These are phyloP conservation scores for Trichosporon ovoides DNA, from an alignment of 1,284 basidiomycete species.

Conservation along the genomic window DNA sequence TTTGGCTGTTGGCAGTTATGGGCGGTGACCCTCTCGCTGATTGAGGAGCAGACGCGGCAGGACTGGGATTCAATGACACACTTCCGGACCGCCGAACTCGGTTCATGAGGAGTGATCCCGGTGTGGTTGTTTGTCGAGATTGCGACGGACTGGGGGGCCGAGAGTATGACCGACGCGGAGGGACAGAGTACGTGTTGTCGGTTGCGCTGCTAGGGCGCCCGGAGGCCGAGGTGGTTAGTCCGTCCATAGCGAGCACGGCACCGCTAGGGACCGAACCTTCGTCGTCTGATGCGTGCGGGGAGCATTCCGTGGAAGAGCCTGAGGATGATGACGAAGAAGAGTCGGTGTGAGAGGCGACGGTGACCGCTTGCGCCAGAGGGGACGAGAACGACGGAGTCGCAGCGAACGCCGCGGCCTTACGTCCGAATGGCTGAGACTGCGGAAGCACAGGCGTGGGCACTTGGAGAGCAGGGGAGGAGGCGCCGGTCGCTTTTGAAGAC, in stretches of 20 bases:
- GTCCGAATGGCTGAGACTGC: conserved; percentile 27
- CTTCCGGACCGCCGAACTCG: conserved; percentile 30
- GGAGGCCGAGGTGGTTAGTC: not conserved
- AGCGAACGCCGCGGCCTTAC: conserved; percentile 39
- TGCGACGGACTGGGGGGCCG: conserved; percentile 31
- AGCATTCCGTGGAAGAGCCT: conserved; percentile 20
- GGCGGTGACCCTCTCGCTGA: conserved; percentile 22
- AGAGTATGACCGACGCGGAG: conserved; percentile 19
- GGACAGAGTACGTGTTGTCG: not conserved
- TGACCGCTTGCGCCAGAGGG: conserved; percentile 43
- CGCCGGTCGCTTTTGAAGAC: conserved; percentile 2
- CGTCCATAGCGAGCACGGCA: not conserved
- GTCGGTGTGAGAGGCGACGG: conserved; percentile 39
- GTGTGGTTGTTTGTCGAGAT: conserved; percentile 22
- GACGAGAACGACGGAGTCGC: conserved; percentile 47
- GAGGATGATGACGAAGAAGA: conserved; percentile 35
- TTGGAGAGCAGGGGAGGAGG: conserved; percentile 18
- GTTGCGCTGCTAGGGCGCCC: not conserved
- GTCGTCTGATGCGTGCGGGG: conserved; percentile 27
- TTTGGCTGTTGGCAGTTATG: conserved; percentile 4
- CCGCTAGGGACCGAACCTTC: conserved; percentile 13
- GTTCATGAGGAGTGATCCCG: conserved; percentile 31
- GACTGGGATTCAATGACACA: conserved; percentile 15
- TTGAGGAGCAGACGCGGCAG: conserved; percentile 15
- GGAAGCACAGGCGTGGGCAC: conserved; percentile 23